Conservation (phyloP, 495 filamentous ascomycete genomes). For the Trichodelitschia bisporula region DNA sequence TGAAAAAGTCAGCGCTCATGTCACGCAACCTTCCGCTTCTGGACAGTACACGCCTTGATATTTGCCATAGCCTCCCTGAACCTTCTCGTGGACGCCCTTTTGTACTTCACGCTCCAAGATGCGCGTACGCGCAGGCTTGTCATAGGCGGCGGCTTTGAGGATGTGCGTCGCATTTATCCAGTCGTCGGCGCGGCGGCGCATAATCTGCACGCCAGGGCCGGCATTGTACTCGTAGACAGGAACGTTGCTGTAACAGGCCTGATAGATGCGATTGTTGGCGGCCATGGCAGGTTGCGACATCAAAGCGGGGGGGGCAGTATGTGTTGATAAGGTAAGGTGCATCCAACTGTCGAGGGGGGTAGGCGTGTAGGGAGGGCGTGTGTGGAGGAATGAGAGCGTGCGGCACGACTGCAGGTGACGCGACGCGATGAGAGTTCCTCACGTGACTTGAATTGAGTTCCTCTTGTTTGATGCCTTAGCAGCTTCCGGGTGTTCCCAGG, state of each 20-base stretch:
- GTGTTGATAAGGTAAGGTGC: too few relatives aligned
- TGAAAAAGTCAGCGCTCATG: slow-evolving; percentile 6
- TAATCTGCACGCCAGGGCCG: slow-evolving; percentile 51
- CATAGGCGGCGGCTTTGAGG: slow-evolving; percentile 59
- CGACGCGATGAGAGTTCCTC: too few relatives aligned
- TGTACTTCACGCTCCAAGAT: slow-evolving; percentile 94
- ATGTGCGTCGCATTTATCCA: slow-evolving; percentile 97
- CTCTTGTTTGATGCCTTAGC: too few relatives aligned
- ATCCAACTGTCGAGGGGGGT: too few relatives aligned
- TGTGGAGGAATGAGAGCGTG: too few relatives aligned
- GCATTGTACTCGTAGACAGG: slow-evolving; percentile 80
- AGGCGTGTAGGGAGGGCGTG: too few relatives aligned
- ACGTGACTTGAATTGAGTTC: too few relatives aligned
- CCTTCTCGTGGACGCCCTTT: slow-evolving; percentile 87
- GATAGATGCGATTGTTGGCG: slow-evolving; percentile 34
- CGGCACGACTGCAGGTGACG: too few relatives aligned
- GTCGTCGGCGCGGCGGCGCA: slow-evolving; percentile 70
- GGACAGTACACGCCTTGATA: slow-evolving; percentile 45
- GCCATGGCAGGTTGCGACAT: too few relatives aligned
- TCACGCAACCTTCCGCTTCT: slow-evolving; percentile 3
- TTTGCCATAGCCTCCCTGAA: slow-evolving; percentile 96
- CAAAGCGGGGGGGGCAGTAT: too few relatives aligned
- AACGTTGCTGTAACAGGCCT: slow-evolving; percentile 84
- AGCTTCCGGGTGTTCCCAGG: too few relatives aligned
- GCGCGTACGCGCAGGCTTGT: slow-evolving; percentile 78